Base-by-base conservation (phyloP, 2,329 filamentous ascomycete species). In the Monilinia vaccinii-corymbosi region DNA sequence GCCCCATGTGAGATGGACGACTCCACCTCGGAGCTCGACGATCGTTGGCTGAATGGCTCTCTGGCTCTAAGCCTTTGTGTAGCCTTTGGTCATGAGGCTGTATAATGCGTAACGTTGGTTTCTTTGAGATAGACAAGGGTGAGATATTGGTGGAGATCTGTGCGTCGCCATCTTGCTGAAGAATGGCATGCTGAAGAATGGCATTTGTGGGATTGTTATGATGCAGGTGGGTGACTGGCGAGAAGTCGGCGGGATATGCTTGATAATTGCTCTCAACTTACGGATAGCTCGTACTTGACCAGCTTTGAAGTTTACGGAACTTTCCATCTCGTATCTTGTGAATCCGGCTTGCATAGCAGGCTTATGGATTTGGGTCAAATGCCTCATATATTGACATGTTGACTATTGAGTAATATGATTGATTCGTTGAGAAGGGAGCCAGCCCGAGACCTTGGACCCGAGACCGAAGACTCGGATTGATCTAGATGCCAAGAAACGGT, bases 111-210 rank as follows among this genome's bases (percentile, higher is more conserved):
- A 25, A 59, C 48, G 23, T 53, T 44, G 18, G 48, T 51, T 28
- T 23, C 31, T 34, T 44, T 51, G 42, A 18, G 40, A 13, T 44
- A n/a, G 38, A 53, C 38, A 44, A 44, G 50, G 48, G 48, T 52
- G 31, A 34, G 40, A 52, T 51, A 44, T 59, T 53, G 48, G 40
- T 45, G 48, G 56, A 45, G 48, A 53, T 59, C 56, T 59, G 56
- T 59, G 9, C 56, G 31, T 59, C 48, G 56, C 56, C 56, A 59
- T 59, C 56, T 59, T 46, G 48, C 48, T 59, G 48, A 55, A 45
- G 51, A 45, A 44, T 32, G 51, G 51, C 38, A 13, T 23, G 25
- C 48, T 59, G 48, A 45, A 45, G 51, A 45, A 44, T 32, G 51
- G 51, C 38, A 13, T 23, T 28, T 44, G 38, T 45, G 44, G 44